Evolutionary conservation across 306 rosid genomes (phyloP).

Genomic region (Alnus rubra): DNA sequence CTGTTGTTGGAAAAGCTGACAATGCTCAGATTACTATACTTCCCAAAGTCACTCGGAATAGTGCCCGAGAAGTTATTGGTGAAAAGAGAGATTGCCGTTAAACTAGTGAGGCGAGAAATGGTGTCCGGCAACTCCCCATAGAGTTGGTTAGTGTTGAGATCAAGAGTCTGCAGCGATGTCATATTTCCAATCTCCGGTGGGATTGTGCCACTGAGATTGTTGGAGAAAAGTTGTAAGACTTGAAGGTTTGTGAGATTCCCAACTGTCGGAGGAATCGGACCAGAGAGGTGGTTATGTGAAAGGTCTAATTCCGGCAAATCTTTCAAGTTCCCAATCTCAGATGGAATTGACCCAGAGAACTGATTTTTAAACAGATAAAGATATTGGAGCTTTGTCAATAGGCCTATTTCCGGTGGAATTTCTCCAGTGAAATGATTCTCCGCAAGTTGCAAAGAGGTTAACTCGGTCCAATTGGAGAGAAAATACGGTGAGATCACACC

Average conservation of each 20-base stretch:
- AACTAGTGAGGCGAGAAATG: slow-evolving; percentile 32
- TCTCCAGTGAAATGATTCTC: slow-evolving; percentile 45
- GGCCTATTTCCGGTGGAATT: slow-evolving; percentile 60
- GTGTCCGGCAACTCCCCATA: slow-evolving; percentile 54
- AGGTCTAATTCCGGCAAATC: slow-evolving; percentile 39
- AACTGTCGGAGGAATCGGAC: slow-evolving; percentile 45
- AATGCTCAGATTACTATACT: slow-evolving; percentile 38
- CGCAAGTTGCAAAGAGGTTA: slow-evolving; percentile 58
- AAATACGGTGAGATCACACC: slow-evolving; percentile 50
- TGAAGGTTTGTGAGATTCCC: slow-evolving; percentile 47
- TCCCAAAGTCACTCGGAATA: slow-evolving; percentile 61
- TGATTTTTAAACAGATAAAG: slow-evolving; percentile 38
- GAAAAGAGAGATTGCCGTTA: slow-evolving; percentile 46
- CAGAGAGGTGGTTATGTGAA: slow-evolving; percentile 43
- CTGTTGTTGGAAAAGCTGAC: slow-evolving; percentile 57
- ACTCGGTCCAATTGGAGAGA: slow-evolving; percentile 55
- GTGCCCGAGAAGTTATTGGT: slow-evolving; percentile 51
- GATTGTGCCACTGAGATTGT: slow-evolving; percentile 52
- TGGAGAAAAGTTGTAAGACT: slow-evolving; percentile 37
- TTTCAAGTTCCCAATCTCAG: slow-evolving; percentile 43
- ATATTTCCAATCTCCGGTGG: slow-evolving; percentile 57
- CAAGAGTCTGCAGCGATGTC: slow-evolving; percentile 38
- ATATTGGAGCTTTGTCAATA: slow-evolving; percentile 29
- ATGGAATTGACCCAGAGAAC: slow-evolving; percentile 48
- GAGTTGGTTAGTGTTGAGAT: slow-evolving; percentile 42